Base-by-base conservation (phyloP, 176 grass and related monocot species). In the Typha latifolia region DNA sequence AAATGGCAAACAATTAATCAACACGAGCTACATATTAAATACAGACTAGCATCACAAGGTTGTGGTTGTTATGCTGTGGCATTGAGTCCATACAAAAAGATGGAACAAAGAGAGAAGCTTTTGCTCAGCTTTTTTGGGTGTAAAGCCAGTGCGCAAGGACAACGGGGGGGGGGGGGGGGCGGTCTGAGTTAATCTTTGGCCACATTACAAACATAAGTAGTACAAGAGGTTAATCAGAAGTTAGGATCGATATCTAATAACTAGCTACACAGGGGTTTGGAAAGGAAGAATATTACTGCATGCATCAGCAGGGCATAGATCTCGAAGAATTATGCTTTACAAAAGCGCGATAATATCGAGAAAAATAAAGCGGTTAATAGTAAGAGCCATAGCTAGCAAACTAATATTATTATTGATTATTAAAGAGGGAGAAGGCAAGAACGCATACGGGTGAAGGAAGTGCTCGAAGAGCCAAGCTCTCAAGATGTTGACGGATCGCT, bases 401-500 rank as follows among this genome's bases (percentile, higher is more conserved):
- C 1, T 29, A 29, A 29, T 29, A 3, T 29, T 29, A 29, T 29
- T 29, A 29, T 29, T 29, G 27, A 29, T 29, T 2, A 29, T 29
- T 29, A 55, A 55, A n/a, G 49, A 16, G 12, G 49, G 12, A 7
- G 20, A 18, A 57, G 4, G 6, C 13, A 57, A 21, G 14, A 16
- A 57, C 14, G 53, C 53, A 34, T 93, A 99, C 95, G 95, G 95
- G 79, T 99, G 95, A 11, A 99, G 89, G 86, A 99, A 99, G 72
- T 99, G 95, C 81, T 99, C 95, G 79, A 99, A 99, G 67, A 99
- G 95, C 95, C 95, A 99, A 2, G 86, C 51, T 2, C 95, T 75
- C 49, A 99, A 64, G 74, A 90, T 78, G 78, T 31, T 79, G 72
- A 99, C 95, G 22, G 95, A 99, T 49, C 95, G 89, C 56, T 99